Percentiles rank a stretch among this genome's conserved stretches.
These are phyloP conservation scores for Claviceps sp. DNA, from an alignment of 2,329 filamentous ascomycete species.

Conservation along the genomic window DNA sequence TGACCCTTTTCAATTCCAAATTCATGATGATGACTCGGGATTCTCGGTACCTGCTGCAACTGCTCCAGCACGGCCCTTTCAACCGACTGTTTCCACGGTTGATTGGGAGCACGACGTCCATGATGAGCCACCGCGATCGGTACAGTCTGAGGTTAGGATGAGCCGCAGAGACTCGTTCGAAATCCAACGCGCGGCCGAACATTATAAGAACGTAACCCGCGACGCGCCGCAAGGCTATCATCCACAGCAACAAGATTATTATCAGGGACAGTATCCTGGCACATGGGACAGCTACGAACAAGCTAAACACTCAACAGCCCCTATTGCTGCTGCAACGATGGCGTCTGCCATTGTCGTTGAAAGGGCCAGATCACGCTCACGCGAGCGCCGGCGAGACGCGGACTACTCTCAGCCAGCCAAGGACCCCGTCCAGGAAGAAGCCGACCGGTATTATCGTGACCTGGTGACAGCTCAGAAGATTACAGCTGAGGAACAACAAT, in stretches of 20 bases:
- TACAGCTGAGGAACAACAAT: conserved; percentile 38
- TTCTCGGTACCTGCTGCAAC: not conserved
- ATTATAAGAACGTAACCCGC: conserved; percentile 14
- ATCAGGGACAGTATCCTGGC: conserved; percentile 28
- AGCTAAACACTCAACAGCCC: conserved; percentile 33
- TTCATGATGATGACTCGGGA: conserved; percentile 31
- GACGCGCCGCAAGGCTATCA: conserved; percentile 9
- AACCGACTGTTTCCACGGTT: conserved; percentile 38
- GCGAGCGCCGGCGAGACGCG: conserved; percentile 19
- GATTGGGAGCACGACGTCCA: conserved; percentile 40
- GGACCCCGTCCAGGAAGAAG: conserved; percentile 41
- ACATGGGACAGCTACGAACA: conserved; percentile 31
- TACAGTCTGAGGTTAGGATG: conserved; percentile 22
- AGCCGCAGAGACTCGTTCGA: conserved; percentile 39
- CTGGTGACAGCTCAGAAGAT: conserved; percentile 39
- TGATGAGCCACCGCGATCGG: conserved; percentile 17
- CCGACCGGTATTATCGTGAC: conserved; percentile 44
- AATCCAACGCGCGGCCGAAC: conserved; percentile 22
- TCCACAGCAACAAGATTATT: conserved; percentile 14
- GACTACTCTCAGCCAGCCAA: conserved; percentile 15
- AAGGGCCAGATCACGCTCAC: conserved; percentile 22
- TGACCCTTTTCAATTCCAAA: conserved; percentile 47
- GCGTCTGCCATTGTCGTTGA: conserved; percentile 32
- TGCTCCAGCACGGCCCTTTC: conserved; percentile 24
- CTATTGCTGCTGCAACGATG: conserved; percentile 33